These are phyloP conservation scores for Cichorium intybus DNA, from an alignment of 140 eudicot genomes.

Conservation along the genomic window DNA sequence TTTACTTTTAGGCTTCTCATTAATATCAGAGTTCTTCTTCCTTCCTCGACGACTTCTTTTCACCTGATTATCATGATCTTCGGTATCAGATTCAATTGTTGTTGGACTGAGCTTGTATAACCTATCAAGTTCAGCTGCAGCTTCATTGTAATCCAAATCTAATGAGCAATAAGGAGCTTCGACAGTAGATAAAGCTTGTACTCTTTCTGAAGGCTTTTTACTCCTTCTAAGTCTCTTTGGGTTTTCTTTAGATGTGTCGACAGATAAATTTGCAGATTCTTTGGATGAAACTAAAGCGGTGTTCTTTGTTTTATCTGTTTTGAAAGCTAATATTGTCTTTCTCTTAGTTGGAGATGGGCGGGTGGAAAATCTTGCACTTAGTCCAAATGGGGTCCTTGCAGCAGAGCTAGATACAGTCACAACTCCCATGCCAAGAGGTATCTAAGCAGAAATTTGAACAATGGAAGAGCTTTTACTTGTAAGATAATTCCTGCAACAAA, in stretches of 20 bases:
- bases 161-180: constrained; percentile 57
- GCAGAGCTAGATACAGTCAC: constrained; percentile 89
- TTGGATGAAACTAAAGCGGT: constrained; percentile 53
- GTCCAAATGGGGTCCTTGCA: constrained; percentile 68
- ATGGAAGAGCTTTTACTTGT: constrained; percentile 1
- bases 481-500: constrained; percentile 28
- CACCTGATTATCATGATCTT: constrained; percentile 35
- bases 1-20: constrained; percentile 27
- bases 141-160: constrained; percentile 79
- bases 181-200: constrained; percentile 50
- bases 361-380: constrained; percentile 43
- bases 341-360: constrained; percentile 41
- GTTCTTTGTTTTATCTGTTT: constrained; percentile 57
- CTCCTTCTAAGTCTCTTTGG: constrained; percentile 49
- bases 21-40: constrained; percentile 37
- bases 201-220: constrained; percentile 57
- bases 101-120: constrained; percentile 69
- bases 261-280: constrained; percentile 49
- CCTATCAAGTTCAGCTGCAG: constrained; percentile 80
- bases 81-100: constrained; percentile 34
- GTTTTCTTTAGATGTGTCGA: constrained; percentile 56
- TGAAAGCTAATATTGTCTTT: constrained; percentile 52
- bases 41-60: constrained; percentile 40
- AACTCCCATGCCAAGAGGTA: constrained; percentile 82
- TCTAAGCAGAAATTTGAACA: constrained; percentile 9